Percentiles rank a stretch among this genome's conserved stretches.
These are phyloP conservation scores for Fraxinus velutina DNA, from an alignment of 305 asterid species.

Conservation along the genomic window DNA sequence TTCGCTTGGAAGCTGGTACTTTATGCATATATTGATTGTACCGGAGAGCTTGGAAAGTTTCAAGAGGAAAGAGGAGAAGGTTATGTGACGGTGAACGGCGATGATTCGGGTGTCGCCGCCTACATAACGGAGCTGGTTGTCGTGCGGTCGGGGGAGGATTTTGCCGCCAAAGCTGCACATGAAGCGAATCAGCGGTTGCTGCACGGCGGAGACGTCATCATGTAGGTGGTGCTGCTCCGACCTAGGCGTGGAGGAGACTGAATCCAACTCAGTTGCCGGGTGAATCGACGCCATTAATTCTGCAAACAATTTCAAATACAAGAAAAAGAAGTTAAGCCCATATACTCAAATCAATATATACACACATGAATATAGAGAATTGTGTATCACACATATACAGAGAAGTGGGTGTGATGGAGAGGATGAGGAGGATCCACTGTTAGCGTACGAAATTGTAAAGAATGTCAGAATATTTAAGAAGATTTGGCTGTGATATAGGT, in stretches of 20 bases:
- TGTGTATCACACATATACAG: not conserved
- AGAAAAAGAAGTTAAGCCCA: not conserved
- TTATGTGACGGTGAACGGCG: conserved; percentile 65
- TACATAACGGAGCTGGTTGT: conserved; percentile 92
- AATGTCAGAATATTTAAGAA: conserved; percentile 19
- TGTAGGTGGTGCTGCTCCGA: conserved; percentile 47
- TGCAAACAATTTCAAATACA: conserved; percentile 13
- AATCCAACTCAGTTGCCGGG: conserved; percentile 45
- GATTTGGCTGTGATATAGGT: conserved; percentile 9
- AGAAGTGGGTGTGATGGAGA: not conserved
- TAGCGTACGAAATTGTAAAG: conserved; percentile 27
- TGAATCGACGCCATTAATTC: conserved; percentile 46
- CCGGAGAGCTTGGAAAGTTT: conserved; percentile 68
- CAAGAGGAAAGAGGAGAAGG: conserved; percentile 47
- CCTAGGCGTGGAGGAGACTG: conserved; percentile 73
- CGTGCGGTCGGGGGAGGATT: conserved; percentile 88
- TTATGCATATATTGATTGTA: conserved; percentile 51
- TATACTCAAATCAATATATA: not conserved
- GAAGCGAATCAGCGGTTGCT: conserved; percentile 58
- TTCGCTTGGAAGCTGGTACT: conserved; percentile 91
- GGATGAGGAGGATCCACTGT: conserved; percentile 16
- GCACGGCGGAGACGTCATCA: conserved; percentile 28
- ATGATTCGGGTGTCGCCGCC: conserved; percentile 96
- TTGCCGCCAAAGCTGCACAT: conserved; percentile 98
- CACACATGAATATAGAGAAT: not conserved